These are phyloP conservation scores for Nothophoma quercina DNA, from an alignment of 2,329 filamentous ascomycete species.

Conservation along the genomic window DNA sequence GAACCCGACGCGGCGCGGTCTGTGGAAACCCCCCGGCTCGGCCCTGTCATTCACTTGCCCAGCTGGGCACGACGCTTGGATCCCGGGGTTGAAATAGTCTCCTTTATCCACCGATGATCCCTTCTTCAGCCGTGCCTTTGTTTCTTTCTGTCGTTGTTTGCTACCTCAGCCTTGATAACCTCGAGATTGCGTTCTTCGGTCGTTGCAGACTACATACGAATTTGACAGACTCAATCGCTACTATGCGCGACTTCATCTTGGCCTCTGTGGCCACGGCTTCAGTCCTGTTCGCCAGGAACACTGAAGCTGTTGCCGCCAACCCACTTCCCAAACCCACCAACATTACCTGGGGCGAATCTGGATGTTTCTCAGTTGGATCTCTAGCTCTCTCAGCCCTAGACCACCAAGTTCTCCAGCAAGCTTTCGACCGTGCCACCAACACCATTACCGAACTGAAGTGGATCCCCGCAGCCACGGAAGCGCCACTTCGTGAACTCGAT, in stretches of 20 bases:
- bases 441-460: constrained; percentile 61
- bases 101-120: constrained; percentile 21
- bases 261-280: constrained; percentile 42
- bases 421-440: constrained; percentile 60
- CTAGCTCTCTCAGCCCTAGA: constrained; percentile 51
- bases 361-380: constrained; percentile 54
- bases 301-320: constrained; percentile 59
- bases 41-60: constrained; percentile 31
- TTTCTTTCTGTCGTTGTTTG: constrained; percentile 17
- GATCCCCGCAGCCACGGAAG: constrained; percentile 62
- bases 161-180: constrained; percentile 1
- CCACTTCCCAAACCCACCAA: constrained; percentile 62
- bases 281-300: constrained; percentile 47
- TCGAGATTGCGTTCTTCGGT: neutral
- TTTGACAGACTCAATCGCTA: neutral
- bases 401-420: constrained; percentile 50
- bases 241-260: constrained; percentile 43
- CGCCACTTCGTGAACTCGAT: constrained; percentile 59
- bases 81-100: constrained; percentile 33
- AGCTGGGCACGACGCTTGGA: constrained; percentile 17
- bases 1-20: constrained; percentile 23
- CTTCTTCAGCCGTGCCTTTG: constrained; percentile 1
- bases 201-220: neutral
- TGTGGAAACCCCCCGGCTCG: constrained; percentile 17
- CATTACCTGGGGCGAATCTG: constrained; percentile 62